Percentiles rank a stretch among this genome's conserved stretches.
These are phyloP conservation scores for Spergularia bocconei DNA, from an alignment of 148 eudicot genomes.

Conservation along the genomic window DNA sequence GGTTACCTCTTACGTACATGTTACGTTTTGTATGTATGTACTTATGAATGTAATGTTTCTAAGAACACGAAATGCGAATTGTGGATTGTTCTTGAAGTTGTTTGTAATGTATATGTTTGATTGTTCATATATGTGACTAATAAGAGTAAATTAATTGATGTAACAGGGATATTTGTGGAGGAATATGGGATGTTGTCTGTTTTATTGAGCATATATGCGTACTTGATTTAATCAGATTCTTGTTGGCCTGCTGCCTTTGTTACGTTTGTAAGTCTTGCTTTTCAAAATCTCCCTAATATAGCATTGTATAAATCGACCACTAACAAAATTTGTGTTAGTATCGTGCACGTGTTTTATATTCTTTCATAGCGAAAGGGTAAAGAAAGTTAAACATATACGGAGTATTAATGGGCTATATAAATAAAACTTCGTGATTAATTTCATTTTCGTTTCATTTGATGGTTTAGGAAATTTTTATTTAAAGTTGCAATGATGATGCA, in stretches of 20 bases:
- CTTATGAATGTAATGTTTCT: neutral
- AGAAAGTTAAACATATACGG: too few relatives aligned
- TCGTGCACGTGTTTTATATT: too few relatives aligned
- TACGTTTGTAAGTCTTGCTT: slow-evolving; percentile 33
- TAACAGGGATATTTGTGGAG: slow-evolving; percentile 39
- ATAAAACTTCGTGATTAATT: neutral
- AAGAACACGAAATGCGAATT: too few relatives aligned
- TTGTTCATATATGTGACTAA: too few relatives aligned
- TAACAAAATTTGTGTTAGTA: too few relatives aligned
- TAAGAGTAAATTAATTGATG: neutral
- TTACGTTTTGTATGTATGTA: too few relatives aligned
- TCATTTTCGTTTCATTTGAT: neutral
- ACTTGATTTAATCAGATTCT: slow-evolving; percentile 31
- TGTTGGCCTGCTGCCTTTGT: slow-evolving; percentile 34
- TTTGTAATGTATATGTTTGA: too few relatives aligned
- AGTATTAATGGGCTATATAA: too few relatives aligned
- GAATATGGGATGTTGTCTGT: slow-evolving; percentile 47
- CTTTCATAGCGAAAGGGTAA: too few relatives aligned
- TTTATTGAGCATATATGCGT: slow-evolving; percentile 46
- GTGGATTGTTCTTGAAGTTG: too few relatives aligned
- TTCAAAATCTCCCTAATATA: neutral
- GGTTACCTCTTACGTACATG: neutral
- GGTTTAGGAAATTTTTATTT: too few relatives aligned
- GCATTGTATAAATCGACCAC: too few relatives aligned
- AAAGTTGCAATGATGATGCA: slow-evolving; percentile 14